Evolutionary conservation across 768 basidiomycete genomes (phyloP), one percentile per base, ranked within the genome.

Genomic region (Lentinula sp.): DNA sequence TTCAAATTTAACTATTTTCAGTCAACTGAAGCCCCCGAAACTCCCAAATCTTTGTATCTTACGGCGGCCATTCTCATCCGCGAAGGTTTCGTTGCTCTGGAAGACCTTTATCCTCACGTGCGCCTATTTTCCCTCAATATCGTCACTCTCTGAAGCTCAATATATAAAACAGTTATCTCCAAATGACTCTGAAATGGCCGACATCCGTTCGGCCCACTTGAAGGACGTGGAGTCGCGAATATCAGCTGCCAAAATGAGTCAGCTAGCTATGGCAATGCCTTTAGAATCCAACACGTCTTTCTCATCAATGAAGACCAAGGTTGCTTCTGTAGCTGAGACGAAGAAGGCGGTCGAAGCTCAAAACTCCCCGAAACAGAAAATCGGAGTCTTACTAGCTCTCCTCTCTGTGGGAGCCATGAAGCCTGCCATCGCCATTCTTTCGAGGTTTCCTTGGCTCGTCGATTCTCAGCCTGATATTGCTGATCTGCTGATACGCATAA

Each of bases 1-100:
- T 98, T 98, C 82, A 99, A 99, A 73, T 96, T 97, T 67, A 81
- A 83, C 8, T 87, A 88, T 70, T 95, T 96, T 72, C 89, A 95
- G 76, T 76, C 77, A 16, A 70, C 79, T 31, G 88, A 89, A 8
- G 80, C 80, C 1, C 70, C 75, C 31, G 90, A 95, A 65, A 62
- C 73, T 5, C 89, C 93, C 0, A 85, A 81, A 65, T 87, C 84
- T 60, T 77, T 98, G 13, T 91, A 89, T 66, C 80, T 95, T 39
- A 82, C 89, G 21, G 86, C 94, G 0, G 95, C 95, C 5, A 76
- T 98, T 11, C 77, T 98, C 42, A 91, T 98, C 65, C 88, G 91
- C 28, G 91, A 98, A 73, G 89, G 90, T 2, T 90, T 95, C 69
- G 83, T 98, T 60, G 83, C 86, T 3, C 73, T 96, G 8, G 87